These are phyloP conservation scores for Diaporthe batatas DNA, from an alignment of 2,329 filamentous ascomycete genomes.

Conservation along the genomic window DNA sequence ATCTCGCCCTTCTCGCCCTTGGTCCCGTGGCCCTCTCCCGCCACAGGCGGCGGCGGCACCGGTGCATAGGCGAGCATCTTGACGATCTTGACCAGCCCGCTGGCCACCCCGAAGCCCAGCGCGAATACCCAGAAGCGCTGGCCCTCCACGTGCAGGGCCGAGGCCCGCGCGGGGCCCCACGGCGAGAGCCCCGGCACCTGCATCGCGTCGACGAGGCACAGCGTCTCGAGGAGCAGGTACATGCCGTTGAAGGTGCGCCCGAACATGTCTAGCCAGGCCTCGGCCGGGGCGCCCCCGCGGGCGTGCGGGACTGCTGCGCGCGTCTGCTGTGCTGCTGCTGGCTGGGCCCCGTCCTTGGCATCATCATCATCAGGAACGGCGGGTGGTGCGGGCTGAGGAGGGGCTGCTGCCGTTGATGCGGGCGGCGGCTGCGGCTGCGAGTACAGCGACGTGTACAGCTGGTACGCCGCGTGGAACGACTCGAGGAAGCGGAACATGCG, in stretches of 20 bases:
- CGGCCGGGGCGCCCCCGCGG: constrained; percentile 47
- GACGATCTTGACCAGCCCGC: constrained; percentile 58
- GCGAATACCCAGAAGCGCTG: constrained; percentile 79
- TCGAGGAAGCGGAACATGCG: constrained; percentile 78
- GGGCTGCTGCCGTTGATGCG: constrained; percentile 19
- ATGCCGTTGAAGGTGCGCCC: constrained; percentile 73
- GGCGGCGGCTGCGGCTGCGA: constrained; percentile 36
- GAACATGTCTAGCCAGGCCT: constrained; percentile 65
- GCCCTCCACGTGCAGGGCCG: constrained; percentile 67
- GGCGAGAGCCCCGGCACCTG: constrained; percentile 60
- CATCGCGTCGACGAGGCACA: constrained; percentile 69
- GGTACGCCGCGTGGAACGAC: constrained; percentile 66
- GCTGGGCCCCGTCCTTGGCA: neutral
- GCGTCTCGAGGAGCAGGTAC: constrained; percentile 76
- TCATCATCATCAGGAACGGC: neutral
- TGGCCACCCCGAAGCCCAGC: constrained; percentile 64
- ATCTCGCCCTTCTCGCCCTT: constrained; percentile 42
- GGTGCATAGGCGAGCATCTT: constrained; percentile 53
- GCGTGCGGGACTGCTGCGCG: constrained; percentile 16
- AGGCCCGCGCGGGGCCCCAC: constrained; percentile 64
- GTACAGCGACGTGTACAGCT: constrained; percentile 52
- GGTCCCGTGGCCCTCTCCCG: constrained; percentile 49
- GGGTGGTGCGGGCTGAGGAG: neutral
- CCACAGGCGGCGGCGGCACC: constrained; percentile 51
- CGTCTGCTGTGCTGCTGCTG: constrained; percentile 1